Evolutionary conservation across 495 filamentous ascomycete species (phyloP).

Genomic region (Hypoxylon intermedium): DNA sequence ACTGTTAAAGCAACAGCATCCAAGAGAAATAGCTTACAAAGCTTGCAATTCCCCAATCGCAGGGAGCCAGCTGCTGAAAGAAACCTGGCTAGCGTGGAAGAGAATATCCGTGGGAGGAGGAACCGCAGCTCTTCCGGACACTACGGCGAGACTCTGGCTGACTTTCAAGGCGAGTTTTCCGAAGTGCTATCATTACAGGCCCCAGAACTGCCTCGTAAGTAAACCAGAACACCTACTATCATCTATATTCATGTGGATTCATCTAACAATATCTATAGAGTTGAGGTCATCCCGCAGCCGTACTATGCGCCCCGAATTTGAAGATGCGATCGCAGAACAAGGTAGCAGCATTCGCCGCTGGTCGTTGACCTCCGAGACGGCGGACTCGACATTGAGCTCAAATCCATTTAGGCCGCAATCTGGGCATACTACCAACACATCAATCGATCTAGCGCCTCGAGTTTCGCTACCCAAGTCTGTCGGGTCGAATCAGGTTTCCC

Average conservation of each 20-base stretch:
- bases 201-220: constrained; percentile 30
- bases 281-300: constrained; percentile 11
- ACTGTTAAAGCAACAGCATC: constrained; percentile 24
- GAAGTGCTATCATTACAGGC: constrained; percentile 24
- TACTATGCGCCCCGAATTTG: constrained; percentile 27
- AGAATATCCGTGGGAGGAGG: constrained; percentile 9
- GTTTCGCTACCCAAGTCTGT: constrained; percentile 1
- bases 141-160: constrained; percentile 20
- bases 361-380: constrained; percentile 53
- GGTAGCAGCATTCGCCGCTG: constrained; percentile 47
- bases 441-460: constrained; percentile 46
- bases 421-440: constrained; percentile 53
- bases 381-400: constrained; percentile 47
- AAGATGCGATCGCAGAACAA: constrained; percentile 35
- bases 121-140: constrained; percentile 13
- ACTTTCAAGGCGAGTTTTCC: constrained; percentile 23
- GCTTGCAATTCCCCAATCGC: constrained; percentile 29
- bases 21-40: constrained; percentile 42
- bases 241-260: neutral
- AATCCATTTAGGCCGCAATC: constrained; percentile 50
- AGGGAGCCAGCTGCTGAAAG: constrained; percentile 14
- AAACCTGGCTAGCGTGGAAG: constrained; percentile 12
- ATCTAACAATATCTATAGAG: constrained; percentile 20
- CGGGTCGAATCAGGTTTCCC: neutral
- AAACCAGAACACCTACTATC: neutral